phyloP scores from a whole-genome alignment of 2,329 filamentous ascomycete species.

The Neopestalotiopsis clavispora region DNA sequence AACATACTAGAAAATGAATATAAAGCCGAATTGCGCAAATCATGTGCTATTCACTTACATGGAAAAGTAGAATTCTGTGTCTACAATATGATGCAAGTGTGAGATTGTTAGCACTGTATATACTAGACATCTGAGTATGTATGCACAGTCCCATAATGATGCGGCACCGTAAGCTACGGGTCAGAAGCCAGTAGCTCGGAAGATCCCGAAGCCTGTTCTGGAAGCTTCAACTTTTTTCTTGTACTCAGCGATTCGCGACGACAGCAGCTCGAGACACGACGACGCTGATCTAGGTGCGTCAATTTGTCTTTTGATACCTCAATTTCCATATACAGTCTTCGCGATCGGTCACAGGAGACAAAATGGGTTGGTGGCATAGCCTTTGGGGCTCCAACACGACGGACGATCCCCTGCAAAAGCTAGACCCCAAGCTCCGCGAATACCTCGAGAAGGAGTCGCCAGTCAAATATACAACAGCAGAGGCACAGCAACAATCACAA shows the following conservation, averaged over 20 bases:
- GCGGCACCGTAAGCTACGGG: neutral
- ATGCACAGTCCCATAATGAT: neutral
- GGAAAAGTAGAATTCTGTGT: neutral
- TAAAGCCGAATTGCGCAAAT: neutral
- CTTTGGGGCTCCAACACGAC: slow-evolving; percentile 54
- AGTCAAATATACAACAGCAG: slow-evolving; percentile 61
- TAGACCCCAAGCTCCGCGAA: slow-evolving; percentile 83
- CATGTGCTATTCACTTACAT: neutral
- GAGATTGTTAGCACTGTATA: neutral
- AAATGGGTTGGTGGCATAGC: slow-evolving; percentile 64
- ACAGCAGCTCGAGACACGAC: neutral
- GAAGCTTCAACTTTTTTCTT: slow-evolving; percentile 14
- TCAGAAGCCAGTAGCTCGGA: neutral
- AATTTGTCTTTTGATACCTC: neutral
- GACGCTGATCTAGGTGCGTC: neutral
- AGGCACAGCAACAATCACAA: slow-evolving; percentile 11
- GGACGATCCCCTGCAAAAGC: slow-evolving; percentile 71
- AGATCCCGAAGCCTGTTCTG: slow-evolving; percentile 7
- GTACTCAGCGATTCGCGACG: neutral
- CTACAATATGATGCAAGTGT: neutral
- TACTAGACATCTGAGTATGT: neutral
- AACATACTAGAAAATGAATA: neutral
- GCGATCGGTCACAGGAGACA: slow-evolving; percentile 11
- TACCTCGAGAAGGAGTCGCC: slow-evolving; percentile 86
- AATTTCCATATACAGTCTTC: neutral